phyloP scores from a whole-genome alignment of 805 yeast species.

The Lipomyces kockii region DNA sequence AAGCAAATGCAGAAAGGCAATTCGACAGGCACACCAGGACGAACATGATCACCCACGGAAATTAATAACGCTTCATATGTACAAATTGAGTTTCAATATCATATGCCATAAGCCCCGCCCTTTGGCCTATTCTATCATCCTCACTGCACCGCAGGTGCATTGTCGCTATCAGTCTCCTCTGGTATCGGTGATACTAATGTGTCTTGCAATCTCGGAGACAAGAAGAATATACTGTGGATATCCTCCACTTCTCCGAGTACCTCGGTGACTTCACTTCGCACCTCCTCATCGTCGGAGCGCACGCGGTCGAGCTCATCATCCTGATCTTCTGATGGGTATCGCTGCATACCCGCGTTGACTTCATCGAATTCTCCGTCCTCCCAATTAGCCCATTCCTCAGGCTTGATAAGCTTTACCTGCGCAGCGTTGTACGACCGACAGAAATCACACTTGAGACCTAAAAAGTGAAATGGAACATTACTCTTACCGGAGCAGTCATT shows the following conservation, averaged over 20 bases:
- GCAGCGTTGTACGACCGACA: slow-evolving; percentile 88
- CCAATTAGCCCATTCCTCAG: slow-evolving; percentile 54
- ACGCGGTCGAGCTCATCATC: background rate
- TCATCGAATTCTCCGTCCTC: slow-evolving; percentile 5
- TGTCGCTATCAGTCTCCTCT: background rate
- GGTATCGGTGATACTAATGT: background rate
- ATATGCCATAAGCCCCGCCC: background rate
- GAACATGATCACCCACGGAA: background rate
- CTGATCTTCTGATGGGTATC: background rate
- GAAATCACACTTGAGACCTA: slow-evolving; percentile 85
- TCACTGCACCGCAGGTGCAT: background rate
- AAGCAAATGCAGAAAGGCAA: background rate
- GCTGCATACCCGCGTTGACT: background rate
- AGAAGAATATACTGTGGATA: background rate
- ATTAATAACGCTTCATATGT: background rate
- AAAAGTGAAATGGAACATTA: slow-evolving; percentile 73
- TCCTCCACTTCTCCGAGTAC: slow-evolving; percentile 1
- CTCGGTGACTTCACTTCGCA: background rate
- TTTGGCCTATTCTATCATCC: background rate
- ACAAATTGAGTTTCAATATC: background rate
- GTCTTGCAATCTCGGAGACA: background rate
- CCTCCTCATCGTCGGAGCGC: background rate
- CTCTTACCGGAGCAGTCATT: slow-evolving; percentile 89
- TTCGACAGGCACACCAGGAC: background rate
- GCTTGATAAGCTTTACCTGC: slow-evolving; percentile 70